Evolutionary conservation across 768 basidiomycete genomes (phyloP).

Genomic region (Mycena olivaceomarginata): DNA sequence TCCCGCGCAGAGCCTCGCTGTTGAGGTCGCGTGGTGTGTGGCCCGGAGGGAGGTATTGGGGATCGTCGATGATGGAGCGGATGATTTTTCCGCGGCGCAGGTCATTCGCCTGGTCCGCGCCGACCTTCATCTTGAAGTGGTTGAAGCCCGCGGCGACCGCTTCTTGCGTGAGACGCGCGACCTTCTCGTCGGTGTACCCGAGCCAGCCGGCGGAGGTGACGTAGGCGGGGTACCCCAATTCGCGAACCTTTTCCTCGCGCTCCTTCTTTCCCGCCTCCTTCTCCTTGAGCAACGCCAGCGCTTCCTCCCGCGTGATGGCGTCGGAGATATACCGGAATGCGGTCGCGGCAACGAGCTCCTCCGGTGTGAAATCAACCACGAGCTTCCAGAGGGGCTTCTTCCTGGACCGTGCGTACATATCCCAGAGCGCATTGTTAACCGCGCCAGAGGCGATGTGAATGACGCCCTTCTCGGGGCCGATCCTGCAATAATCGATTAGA

Average conservation of each 20-base stretch:
- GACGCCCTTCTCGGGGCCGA: constrained; percentile 97
- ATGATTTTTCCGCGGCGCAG: constrained; percentile 92
- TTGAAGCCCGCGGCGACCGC: constrained; percentile 93
- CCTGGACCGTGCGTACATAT: constrained; percentile 88
- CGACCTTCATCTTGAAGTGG: constrained; percentile 99
- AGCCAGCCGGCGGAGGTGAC: constrained; percentile 97
- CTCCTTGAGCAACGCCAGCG: constrained; percentile 86
- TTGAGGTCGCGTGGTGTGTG: constrained; percentile 75
- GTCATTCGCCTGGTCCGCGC: constrained; percentile 87
- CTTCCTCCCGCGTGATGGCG: constrained; percentile 93
- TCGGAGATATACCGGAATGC: constrained; percentile 96
- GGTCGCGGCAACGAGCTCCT: constrained; percentile 85
- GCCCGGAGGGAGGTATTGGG: constrained; percentile 83
- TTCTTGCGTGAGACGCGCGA: constrained; percentile 89
- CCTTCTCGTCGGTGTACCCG: constrained; percentile 95
- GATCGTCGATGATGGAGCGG: constrained; percentile 96
- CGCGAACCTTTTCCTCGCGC: constrained; percentile 84
- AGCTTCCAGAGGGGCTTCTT: constrained; percentile 96
- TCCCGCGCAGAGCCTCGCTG: constrained; percentile 80
- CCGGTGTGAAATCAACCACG: constrained; percentile 92
- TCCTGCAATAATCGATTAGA: constrained; percentile 64
- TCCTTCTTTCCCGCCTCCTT: constrained; percentile 87
- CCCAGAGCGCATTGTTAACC: constrained; percentile 96
- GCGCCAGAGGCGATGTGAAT: constrained; percentile 93
- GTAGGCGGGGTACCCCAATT: constrained; percentile 93